Percentiles rank a stretch among this genome's conserved stretches.
These are phyloP conservation scores for Leccinum olivaceopallidum DNA, from an alignment of 768 basidiomycete genomes.

Conservation along the genomic window DNA sequence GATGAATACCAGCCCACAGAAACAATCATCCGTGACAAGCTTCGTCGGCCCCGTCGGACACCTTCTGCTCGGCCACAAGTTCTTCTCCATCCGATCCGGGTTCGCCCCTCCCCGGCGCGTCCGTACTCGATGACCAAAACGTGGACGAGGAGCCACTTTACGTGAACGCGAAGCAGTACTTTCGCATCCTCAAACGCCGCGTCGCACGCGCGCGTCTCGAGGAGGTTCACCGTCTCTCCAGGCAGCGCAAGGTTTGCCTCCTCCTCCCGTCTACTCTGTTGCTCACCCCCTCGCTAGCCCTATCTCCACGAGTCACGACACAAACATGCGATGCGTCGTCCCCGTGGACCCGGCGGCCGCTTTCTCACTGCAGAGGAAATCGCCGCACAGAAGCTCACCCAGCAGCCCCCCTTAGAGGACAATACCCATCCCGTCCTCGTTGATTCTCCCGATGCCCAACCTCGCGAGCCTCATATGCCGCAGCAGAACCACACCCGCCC, in stretches of 20 bases:
- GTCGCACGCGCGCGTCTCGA: conserved; percentile 89
- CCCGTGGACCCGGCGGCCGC: conserved; percentile 94
- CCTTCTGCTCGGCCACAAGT: conserved; percentile 21
- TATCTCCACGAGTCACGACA: conserved; percentile 98
- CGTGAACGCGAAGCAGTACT: conserved; percentile 99
- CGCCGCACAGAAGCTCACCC: conserved; percentile 65
- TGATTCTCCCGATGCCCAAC: conserved; percentile 19
- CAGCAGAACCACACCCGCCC: conserved; percentile 21
- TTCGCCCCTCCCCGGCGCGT: too few relatives aligned
- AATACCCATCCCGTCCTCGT: conserved; percentile 19
- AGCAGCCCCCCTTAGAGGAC: conserved; percentile 30
- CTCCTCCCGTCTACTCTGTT: conserved; percentile 1
- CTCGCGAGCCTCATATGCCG: conserved; percentile 12
- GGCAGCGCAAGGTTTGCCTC: conserved; percentile 79
- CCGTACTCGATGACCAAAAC: conserved; percentile 37
- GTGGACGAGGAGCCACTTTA: conserved; percentile 97
- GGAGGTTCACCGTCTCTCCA: conserved; percentile 57
- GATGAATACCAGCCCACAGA: conserved; percentile 14
- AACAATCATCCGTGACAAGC: conserved; percentile 6
- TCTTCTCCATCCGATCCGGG: conserved; percentile 5
- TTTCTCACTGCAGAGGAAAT: conserved; percentile 98
- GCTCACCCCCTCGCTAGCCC: conserved; percentile 53
- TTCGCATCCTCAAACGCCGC: conserved; percentile 94
- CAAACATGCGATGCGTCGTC: conserved; percentile 96
- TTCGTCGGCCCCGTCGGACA: conserved; percentile 4